Conservation (phyloP, 2,329 filamentous ascomycete genomes). For the Fusarium austroafricanum region DNA sequence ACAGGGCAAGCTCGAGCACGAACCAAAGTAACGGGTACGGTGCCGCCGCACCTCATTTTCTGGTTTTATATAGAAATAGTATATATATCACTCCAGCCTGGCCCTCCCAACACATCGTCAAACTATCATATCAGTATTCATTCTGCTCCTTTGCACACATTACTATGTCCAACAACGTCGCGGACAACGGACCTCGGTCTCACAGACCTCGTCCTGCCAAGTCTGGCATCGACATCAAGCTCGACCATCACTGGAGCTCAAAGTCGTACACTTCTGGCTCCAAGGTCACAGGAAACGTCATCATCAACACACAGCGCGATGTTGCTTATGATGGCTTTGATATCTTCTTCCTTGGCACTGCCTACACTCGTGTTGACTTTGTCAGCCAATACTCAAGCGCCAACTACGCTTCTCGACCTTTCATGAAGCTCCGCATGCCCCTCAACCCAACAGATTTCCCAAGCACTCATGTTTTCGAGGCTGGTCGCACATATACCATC, state of each 20-base stretch:
- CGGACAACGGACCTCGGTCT: slow-evolving; percentile 42
- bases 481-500: slow-evolving; percentile 61
- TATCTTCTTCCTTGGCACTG: slow-evolving; percentile 63
- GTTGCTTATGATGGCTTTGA: slow-evolving; percentile 64
- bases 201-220: slow-evolving; percentile 35
- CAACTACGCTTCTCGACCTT: slow-evolving; percentile 62
- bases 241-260: slow-evolving; percentile 65
- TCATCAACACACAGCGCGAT: slow-evolving; percentile 59
- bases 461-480: slow-evolving; percentile 59
- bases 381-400: slow-evolving; percentile 61
- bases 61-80: slow-evolving; percentile 32
- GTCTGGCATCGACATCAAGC: slow-evolving; percentile 59
- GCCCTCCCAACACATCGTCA: slow-evolving; percentile 25
- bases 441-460: slow-evolving; percentile 61
- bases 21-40: slow-evolving; percentile 42
- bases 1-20: slow-evolving; percentile 35
- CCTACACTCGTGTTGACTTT: slow-evolving; percentile 64
- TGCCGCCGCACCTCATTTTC: slow-evolving; percentile 30
- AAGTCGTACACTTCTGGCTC: slow-evolving; percentile 69
- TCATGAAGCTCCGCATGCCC: slow-evolving; percentile 68
- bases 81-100: slow-evolving; percentile 42
- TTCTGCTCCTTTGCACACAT: slow-evolving; percentile 31
- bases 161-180: slow-evolving; percentile 43
- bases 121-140: slow-evolving; percentile 32
- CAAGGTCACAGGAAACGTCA: slow-evolving; percentile 61